Evolutionary conservation across 148 eudicot genomes (phyloP).

Genomic region (Drosera capensis): DNA sequence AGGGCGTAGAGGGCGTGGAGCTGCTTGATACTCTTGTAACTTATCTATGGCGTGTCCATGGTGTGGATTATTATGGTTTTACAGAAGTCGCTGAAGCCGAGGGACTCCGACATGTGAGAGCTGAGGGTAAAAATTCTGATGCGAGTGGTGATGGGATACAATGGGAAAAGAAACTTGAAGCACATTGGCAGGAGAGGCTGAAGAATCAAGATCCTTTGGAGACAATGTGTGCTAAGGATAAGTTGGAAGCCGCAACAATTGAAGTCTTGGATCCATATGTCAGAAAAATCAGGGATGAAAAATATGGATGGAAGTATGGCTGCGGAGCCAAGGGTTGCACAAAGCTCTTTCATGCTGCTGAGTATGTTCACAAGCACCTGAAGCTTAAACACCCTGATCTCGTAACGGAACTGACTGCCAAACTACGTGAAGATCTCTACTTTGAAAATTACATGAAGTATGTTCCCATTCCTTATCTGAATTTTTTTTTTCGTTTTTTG

Average conservation of each 20-base stretch:
- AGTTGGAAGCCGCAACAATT: slow-evolving; percentile 80
- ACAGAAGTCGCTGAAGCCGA: slow-evolving; percentile 66
- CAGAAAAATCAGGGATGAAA: slow-evolving; percentile 93
- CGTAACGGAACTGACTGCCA: slow-evolving; percentile 60
- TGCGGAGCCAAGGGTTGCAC: slow-evolving; percentile 99
- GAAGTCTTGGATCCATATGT: slow-evolving; percentile 86
- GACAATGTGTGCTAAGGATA: slow-evolving; percentile 86
- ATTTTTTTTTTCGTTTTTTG: not conserved
- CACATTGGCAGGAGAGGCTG: slow-evolving; percentile 80
- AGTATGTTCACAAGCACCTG: slow-evolving; percentile 91
- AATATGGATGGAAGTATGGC: slow-evolving; percentile 99
- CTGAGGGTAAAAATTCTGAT: slow-evolving; percentile 56
- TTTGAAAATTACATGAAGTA: slow-evolving; percentile 96
- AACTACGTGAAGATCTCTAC: slow-evolving; percentile 93
- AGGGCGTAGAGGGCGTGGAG: slow-evolving; percentile 92
- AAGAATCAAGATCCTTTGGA: slow-evolving; percentile 69
- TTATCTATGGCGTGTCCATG: slow-evolving; percentile 97
- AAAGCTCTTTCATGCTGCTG: slow-evolving; percentile 96
- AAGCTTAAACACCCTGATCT: slow-evolving; percentile 88
- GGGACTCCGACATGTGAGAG: slow-evolving; percentile 81
- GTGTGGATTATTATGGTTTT: slow-evolving; percentile 87
- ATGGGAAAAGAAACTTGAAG: slow-evolving; percentile 88
- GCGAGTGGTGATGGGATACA: slow-evolving; percentile 30
- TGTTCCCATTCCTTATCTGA: not conserved
- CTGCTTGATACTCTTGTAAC: slow-evolving; percentile 83